Conservation (phyloP, 2,329 filamentous ascomycete species). For the Neopestalotiopsis clavispora region DNA sequence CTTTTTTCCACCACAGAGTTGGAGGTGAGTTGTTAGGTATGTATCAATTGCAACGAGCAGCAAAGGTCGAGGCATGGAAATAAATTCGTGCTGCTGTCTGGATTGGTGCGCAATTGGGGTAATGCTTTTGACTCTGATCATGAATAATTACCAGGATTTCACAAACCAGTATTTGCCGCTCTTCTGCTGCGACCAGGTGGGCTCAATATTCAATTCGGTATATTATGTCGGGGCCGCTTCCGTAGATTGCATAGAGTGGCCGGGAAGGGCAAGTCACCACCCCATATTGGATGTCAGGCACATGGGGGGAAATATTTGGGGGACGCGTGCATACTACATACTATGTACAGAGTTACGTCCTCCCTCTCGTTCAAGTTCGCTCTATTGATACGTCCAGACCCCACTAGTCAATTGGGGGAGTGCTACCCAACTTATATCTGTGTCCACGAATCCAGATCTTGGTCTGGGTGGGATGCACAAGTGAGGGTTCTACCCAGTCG, state of each 20-base stretch:
- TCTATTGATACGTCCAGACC: conserved; percentile 8
- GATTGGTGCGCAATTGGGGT: background rate
- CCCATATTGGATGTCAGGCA: conserved; percentile 13
- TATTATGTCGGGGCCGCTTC: background rate
- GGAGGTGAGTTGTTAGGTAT: background rate
- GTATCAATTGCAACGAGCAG: background rate
- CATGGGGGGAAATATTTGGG: background rate
- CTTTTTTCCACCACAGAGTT: background rate
- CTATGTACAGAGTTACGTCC: background rate
- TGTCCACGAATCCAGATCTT: conserved; percentile 14
- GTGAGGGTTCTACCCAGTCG: background rate
- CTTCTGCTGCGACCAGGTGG: background rate
- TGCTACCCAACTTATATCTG: background rate
- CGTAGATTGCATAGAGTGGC: conserved; percentile 6
- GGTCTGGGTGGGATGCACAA: conserved; percentile 14
- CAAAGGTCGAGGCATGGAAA: too few species aligned
- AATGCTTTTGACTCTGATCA: background rate
- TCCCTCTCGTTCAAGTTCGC: background rate
- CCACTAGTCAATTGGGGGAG: background rate
- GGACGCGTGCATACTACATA: background rate
- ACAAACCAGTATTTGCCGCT: background rate
- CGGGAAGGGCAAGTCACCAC: conserved; percentile 15
- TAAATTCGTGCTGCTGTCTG: too few species aligned
- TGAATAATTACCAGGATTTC: background rate
- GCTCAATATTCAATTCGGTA: background rate